These are phyloP conservation scores for Plectranthus barbatus DNA, from an alignment of 257 asterid genomes.

Conservation along the genomic window DNA sequence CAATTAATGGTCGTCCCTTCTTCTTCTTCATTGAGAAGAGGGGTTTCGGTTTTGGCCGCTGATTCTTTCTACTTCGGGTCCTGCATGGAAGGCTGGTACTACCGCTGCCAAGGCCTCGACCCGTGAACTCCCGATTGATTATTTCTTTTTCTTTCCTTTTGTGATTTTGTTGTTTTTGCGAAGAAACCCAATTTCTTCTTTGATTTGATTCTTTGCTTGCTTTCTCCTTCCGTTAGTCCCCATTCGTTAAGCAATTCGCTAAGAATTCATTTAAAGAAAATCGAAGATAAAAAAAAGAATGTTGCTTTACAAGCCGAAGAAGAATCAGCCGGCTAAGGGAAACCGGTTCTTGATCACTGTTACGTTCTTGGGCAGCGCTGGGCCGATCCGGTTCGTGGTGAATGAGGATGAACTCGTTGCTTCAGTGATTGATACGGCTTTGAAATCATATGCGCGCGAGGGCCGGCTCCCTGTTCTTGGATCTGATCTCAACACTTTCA, in stretches of 20 bases:
- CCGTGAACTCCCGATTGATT: constrained; percentile 33
- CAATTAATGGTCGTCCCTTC: constrained; percentile 75
- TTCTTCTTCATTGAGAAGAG: constrained; percentile 51
- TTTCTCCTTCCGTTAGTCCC: neutral
- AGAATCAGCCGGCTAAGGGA: constrained; percentile 55
- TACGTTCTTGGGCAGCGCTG: constrained; percentile 80
- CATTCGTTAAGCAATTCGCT: neutral
- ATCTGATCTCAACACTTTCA: constrained; percentile 51
- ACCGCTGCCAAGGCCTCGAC: constrained; percentile 88
- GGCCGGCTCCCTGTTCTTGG: constrained; percentile 88
- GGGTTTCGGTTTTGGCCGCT: constrained; percentile 19
- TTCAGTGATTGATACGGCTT: constrained; percentile 63
- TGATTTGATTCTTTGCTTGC: constrained; percentile 7
- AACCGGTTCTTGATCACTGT: constrained; percentile 63
- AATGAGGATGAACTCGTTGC: constrained; percentile 70
- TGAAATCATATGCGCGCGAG: constrained; percentile 82
- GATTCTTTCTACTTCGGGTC: constrained; percentile 56
- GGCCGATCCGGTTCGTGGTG: constrained; percentile 86
- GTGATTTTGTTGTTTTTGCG: neutral
- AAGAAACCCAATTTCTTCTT: neutral
- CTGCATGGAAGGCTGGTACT: constrained; percentile 96
- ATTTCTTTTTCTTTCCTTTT: neutral
- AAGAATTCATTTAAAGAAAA: neutral
- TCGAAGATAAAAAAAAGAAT: too few relatives aligned
- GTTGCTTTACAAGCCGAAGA: constrained; percentile 79